A percentile compares a stretch with the other conserved stretches of the same genome.
phyloP scores from a whole-genome alignment of 768 basidiomycete species.

The Lactarius deliciosus region DNA sequence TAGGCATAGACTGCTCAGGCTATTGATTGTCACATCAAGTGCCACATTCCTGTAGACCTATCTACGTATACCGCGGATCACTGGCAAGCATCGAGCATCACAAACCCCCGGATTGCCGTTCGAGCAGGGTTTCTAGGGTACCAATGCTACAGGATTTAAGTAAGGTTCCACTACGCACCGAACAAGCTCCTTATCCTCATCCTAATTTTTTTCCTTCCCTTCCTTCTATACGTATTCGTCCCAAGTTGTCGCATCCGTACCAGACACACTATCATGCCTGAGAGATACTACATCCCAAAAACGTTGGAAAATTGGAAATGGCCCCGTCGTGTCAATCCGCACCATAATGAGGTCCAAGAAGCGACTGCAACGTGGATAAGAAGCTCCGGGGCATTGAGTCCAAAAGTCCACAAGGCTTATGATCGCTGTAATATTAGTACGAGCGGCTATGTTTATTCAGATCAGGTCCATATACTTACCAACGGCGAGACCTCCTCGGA shows the following conservation, averaged over 20 bases:
- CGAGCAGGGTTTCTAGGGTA: too few relatives aligned
- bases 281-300: slow-evolving; percentile 9
- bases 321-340: slow-evolving; percentile 26
- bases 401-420: slow-evolving; percentile 13
- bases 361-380: slow-evolving; percentile 22
- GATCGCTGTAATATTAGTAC: slow-evolving; percentile 27
- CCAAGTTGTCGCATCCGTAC: too few relatives aligned
- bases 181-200: not conserved
- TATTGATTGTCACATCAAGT: too few relatives aligned
- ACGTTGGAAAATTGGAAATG: slow-evolving; percentile 26
- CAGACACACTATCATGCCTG: not conserved
- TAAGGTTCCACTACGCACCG: not conserved
- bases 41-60: too few relatives aligned
- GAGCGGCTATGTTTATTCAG: not conserved
- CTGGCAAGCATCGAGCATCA: too few relatives aligned
- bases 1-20: too few relatives aligned
- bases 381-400: slow-evolving; percentile 20
- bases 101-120: too few relatives aligned
- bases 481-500: slow-evolving; percentile 24
- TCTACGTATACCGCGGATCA: too few relatives aligned
- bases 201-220: not conserved
- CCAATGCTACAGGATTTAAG: too few relatives aligned
- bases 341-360: slow-evolving; percentile 20
- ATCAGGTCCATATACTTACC: not conserved
- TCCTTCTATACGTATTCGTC: not conserved